Evolutionary conservation across 2,329 filamentous ascomycete species (phyloP).

Genomic region (Trichoderma arundinaceum): DNA sequence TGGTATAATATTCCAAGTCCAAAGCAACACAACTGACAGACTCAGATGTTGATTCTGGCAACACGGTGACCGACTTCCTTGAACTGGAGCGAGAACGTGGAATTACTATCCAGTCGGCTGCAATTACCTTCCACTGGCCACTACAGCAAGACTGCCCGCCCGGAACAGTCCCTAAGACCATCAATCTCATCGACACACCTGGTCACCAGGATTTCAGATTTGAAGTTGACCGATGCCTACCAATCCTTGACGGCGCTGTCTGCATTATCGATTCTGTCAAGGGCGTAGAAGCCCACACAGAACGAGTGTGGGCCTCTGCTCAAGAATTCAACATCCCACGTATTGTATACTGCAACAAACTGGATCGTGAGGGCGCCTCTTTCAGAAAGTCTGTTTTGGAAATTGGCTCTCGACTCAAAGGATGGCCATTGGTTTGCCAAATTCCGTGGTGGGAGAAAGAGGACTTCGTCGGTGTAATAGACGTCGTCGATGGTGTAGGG

Average conservation of each 20-base stretch:
- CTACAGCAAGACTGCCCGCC: constrained; percentile 54
- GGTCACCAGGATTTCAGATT: constrained; percentile 98
- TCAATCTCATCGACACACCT: constrained; percentile 95
- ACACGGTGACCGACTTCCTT: constrained; percentile 95
- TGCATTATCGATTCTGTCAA: constrained; percentile 92
- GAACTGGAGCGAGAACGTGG: constrained; percentile 89
- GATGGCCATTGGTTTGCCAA: constrained; percentile 90
- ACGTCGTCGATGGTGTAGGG: constrained; percentile 76
- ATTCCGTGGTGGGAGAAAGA: constrained; percentile 93
- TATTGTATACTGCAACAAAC: constrained; percentile 77
- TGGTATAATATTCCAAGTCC: background rate
- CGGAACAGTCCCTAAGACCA: constrained; percentile 62
- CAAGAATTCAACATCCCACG: constrained; percentile 84
- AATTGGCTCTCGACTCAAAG: constrained; percentile 76
- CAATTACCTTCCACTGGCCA: constrained; percentile 95
- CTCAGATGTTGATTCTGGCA: constrained; percentile 89
- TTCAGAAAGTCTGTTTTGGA: constrained; percentile 88
- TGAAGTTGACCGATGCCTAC: constrained; percentile 88
- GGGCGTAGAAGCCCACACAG: constrained; percentile 94
- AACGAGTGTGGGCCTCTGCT: constrained; percentile 93
- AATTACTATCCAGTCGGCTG: constrained; percentile 97
- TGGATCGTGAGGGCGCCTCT: constrained; percentile 76
- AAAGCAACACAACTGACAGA: constrained; percentile 14
- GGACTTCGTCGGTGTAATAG: constrained; percentile 80
- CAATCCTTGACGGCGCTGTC: constrained; percentile 87